Percentiles rank a stretch among this genome's conserved stretches.
Conservation (phyloP, 2,329 filamentous ascomycete genomes). For the Aureobasidium pullulans region DNA sequence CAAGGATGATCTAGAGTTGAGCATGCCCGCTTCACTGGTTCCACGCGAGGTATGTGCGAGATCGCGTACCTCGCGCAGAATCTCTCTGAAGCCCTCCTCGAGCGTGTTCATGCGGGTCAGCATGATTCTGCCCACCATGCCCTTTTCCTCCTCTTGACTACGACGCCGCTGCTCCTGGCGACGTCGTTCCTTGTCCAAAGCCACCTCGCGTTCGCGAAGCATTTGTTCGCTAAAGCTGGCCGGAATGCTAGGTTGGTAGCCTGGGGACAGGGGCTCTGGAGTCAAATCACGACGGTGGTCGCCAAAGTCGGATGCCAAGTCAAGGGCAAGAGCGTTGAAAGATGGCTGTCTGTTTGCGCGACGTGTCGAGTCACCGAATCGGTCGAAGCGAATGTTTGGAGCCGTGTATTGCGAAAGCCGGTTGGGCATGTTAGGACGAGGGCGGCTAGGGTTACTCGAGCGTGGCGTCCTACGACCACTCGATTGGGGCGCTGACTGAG, state of each 20-base stretch:
- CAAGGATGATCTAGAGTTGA: constrained; percentile 1
- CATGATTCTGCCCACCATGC: constrained; percentile 72
- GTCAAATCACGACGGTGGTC: constrained; percentile 39
- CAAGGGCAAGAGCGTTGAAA: constrained; percentile 54
- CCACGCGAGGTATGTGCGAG: constrained; percentile 21
- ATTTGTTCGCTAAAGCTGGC: constrained; percentile 42
- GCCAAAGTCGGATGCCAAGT: constrained; percentile 66
- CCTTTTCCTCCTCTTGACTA: constrained; percentile 49
- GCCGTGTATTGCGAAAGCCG: constrained; percentile 49
- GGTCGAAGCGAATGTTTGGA: constrained; percentile 46
- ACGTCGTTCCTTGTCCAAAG: constrained; percentile 26
- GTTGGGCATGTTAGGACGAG: constrained; percentile 51
- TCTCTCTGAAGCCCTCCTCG: constrained; percentile 82
- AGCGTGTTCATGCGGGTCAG: constrained; percentile 86
- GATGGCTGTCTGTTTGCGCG: constrained; percentile 46
- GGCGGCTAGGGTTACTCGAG: constrained; percentile 28
- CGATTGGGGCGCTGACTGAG: neutral
- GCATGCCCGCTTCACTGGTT: constrained; percentile 21
- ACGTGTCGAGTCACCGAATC: constrained; percentile 12
- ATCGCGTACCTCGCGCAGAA: constrained; percentile 30
- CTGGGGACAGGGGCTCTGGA: constrained; percentile 41
- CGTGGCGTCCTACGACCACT: constrained; percentile 8
- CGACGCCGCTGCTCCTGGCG: constrained; percentile 31
- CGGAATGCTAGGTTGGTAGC: constrained; percentile 28
- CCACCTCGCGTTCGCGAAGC: constrained; percentile 45